Evolutionary conservation across 2,329 filamentous ascomycete genomes (phyloP).

Genomic region (Incumbomyces lentus): DNA sequence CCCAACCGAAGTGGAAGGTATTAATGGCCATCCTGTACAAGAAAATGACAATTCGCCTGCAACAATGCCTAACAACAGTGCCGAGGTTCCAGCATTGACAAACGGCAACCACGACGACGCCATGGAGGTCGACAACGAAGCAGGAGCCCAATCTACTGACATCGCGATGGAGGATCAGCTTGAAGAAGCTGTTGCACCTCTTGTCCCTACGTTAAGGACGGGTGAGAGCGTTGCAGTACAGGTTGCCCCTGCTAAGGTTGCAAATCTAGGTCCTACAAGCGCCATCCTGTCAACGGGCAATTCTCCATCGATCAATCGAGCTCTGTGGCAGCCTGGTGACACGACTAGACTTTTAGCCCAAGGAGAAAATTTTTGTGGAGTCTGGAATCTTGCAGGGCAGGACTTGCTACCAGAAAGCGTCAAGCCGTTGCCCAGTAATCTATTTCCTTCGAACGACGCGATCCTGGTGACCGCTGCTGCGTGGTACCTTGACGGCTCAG

Average conservation of each 20-base stretch:
- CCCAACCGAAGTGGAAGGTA: constrained; percentile 15
- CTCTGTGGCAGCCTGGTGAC: constrained; percentile 36
- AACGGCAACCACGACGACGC: constrained; percentile 19
- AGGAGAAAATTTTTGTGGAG: constrained; percentile 35
- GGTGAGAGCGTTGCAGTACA: constrained; percentile 39
- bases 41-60: constrained; percentile 17
- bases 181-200: constrained; percentile 21
- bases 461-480: constrained; percentile 34
- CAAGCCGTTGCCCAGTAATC: constrained; percentile 12
- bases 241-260: constrained; percentile 37
- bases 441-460: constrained; percentile 9
- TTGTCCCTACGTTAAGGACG: constrained; percentile 31
- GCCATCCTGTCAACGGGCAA: constrained; percentile 27
- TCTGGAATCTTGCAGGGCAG: constrained; percentile 32
- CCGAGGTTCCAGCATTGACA: constrained; percentile 23
- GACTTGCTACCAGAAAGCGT: constrained; percentile 5
- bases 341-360: constrained; percentile 32
- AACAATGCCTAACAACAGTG: constrained; percentile 32
- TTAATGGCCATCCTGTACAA: constrained; percentile 17
- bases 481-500: constrained; percentile 35
- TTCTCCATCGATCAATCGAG: constrained; percentile 31
- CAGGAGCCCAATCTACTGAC: constrained; percentile 20
- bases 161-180: constrained; percentile 24
- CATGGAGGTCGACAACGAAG: constrained; percentile 36
- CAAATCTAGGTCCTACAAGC: constrained; percentile 36